A percentile compares a stretch with the other conserved stretches of the same genome.
phyloP scores from a whole-genome alignment of 192 early-diverging fungal species.

The Rhizophagus clarus region DNA sequence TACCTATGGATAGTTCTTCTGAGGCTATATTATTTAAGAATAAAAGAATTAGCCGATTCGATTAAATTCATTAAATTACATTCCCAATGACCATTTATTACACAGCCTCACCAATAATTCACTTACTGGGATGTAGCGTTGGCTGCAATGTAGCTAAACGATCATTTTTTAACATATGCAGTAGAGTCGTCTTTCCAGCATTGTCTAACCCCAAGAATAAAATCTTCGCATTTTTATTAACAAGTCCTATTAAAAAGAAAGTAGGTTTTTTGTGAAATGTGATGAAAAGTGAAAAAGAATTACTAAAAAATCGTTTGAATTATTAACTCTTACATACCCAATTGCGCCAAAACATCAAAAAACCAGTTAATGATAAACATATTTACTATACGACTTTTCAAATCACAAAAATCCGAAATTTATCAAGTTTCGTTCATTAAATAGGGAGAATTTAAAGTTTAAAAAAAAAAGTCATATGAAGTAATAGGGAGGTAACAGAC shows the following conservation, averaged over 20 bases:
- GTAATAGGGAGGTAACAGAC: background rate
- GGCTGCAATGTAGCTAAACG: constrained; percentile 92
- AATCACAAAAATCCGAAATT: background rate
- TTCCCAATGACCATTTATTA: background rate
- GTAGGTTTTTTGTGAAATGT: background rate
- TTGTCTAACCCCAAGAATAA: constrained; percentile 98
- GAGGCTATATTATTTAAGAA: constrained; percentile 59
- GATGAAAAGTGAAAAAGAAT: background rate
- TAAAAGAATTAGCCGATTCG: constrained; percentile 6
- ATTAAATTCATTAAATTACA: background rate
- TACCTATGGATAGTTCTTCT: constrained; percentile 96
- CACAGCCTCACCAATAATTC: background rate
- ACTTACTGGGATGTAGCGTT: constrained; percentile 95
- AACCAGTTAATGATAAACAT: constrained; percentile 99
- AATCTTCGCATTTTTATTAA: constrained; percentile 99
- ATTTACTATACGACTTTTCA: background rate
- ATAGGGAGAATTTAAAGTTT: background rate
- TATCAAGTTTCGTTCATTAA: background rate
- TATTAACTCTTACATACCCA: constrained; percentile 68
- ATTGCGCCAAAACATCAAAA: constrained; percentile 84
- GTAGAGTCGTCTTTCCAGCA: constrained; percentile 96
- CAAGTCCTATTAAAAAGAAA: constrained; percentile 67
- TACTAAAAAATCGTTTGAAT: background rate
- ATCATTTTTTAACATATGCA: constrained; percentile 99
- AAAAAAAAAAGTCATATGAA: background rate